Base-by-base conservation (phyloP, 2,329 filamentous ascomycete species). In the Ophiocordyceps camponoti-saundersi region DNA sequence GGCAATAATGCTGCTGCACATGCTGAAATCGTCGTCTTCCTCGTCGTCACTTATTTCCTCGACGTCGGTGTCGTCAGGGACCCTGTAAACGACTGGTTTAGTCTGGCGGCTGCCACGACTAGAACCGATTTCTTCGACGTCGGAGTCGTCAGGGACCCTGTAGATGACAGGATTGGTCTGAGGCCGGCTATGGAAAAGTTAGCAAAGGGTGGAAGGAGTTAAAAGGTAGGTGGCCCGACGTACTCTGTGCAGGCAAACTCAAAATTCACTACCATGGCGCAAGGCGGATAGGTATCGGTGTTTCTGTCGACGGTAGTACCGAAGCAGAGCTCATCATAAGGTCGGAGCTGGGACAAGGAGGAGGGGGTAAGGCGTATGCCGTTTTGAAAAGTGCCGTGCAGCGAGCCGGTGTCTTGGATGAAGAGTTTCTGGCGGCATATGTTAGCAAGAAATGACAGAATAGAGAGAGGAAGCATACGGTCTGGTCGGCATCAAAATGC, bases 301-400 rank as follows among this genome's bases (percentile, higher is more conserved):
- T 57, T 60, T 47, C 62, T 57, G 18, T 65, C 59, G 29, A 67
- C 62, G 13, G 54, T 42, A 18, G 61, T 53, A 8, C 65, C 65
- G 42, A 68, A 66, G 18, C 55, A 59, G 11, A 68, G 44, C 4
- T 48, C 48, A 32, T 68, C 64, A 18, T 60, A 62, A 2, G 49
- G 46, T 6, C 53, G 50, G 1, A 46, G 29, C 16, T 52, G 46
- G 10, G 54, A 46, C 18, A 44, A 41, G 23, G 44, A 34, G 11
- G 11, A 6, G 7, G 32, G 12, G 13, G 13, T 13, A 36, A 66
- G 49, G 20, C 48, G 51, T 7, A 45, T 44, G 2, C 59, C 53
- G 47, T 71, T 73, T 41, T 68, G 51, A 39, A 61, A 73, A 0
- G 73, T 76, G 1, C 74, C 74, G 48, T 78, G 74, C 2, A 76